Base-by-base conservation (phyloP, 495 filamentous ascomycete genomes). In the Penicillium steckii region DNA sequence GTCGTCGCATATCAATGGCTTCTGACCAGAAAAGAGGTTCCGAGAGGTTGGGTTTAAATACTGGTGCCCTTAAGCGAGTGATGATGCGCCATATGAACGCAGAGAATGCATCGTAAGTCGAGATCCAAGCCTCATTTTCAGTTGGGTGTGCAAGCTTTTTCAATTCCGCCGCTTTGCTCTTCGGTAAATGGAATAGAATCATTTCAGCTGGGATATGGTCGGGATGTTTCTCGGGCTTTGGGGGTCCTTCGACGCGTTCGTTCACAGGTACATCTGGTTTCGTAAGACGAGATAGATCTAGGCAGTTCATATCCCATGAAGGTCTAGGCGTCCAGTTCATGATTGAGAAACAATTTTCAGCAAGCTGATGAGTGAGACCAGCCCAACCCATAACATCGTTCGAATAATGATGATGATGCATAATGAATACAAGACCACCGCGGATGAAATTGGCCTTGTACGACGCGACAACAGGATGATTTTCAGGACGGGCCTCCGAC, bases 321-420 rank as follows among this genome's bases (percentile, higher is more conserved):
- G 72, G 73, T 15, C 65, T 56, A 2, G 15, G 41, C 10, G 66
- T 70, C 5, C 62, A 30, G 32, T 69, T 63, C 18, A 62, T 9
- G 26, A 71, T 59, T 13, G 73, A 56, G 23, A 50, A 50, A 55
- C 72, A 77, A 53, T 77, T 73, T 27, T 77, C 74, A 8, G 73
- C 74, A 12, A 76, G 61, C 41, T 77, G 73, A 23, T 70, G 64
- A 0, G 60, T 46, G 19, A 72, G 60, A 9, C 65, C 55, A n/a
- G 70, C 62, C 66, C 68, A 73, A 8, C 69, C 73, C 67, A 72
- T 73, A 4, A 75, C 59, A 48, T 77, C 73, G 50, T 72, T 72
- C 46, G 67, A 47, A 48, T 69, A 74, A 50, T 79, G 74, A 50
- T 76, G 74, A 45, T 65, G 57, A 44, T 75, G 70, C 60, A 70